Percentiles rank a stretch among this genome's conserved stretches.
phyloP scores from a whole-genome alignment of 495 filamentous ascomycete species.

The Durotheca rogersii region DNA sequence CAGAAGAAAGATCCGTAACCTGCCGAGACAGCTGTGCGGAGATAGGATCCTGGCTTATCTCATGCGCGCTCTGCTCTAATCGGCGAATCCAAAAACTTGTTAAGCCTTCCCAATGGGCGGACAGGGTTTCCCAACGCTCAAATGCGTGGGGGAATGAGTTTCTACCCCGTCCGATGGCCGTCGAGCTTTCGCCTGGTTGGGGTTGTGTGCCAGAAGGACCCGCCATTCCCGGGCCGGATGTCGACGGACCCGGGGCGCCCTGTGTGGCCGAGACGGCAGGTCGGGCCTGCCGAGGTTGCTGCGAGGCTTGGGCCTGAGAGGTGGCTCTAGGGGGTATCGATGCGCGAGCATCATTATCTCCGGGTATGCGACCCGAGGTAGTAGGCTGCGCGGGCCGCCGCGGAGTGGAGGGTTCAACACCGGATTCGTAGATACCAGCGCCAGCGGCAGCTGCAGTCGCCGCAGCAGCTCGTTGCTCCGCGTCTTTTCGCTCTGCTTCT shows the following conservation, averaged over 20 bases:
- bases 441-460: constrained; percentile 65
- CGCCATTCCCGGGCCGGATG: constrained; percentile 21
- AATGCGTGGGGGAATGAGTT: constrained; percentile 91
- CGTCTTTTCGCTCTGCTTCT: constrained; percentile 42
- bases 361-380: constrained; percentile 17
- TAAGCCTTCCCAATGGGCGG: constrained; percentile 96
- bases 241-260: constrained; percentile 13
- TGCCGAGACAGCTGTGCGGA: constrained; percentile 87
- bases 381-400: constrained; percentile 35
- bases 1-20: constrained; percentile 92
- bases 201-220: constrained; percentile 25
- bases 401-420: constrained; percentile 34
- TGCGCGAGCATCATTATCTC: constrained; percentile 18
- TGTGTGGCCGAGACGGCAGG: constrained; percentile 13
- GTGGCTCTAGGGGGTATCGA: constrained; percentile 18
- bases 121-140: constrained; percentile 93
- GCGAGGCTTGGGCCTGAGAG: constrained; percentile 21
- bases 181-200: constrained; percentile 35
- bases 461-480: constrained; percentile 53
- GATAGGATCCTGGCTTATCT: constrained; percentile 76
- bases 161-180: constrained; percentile 38
- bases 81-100: constrained; percentile 96
- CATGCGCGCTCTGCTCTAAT: constrained; percentile 83
- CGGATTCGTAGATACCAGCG: constrained; percentile 47
- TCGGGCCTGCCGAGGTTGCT: constrained; percentile 18